phyloP scores from a whole-genome alignment of 306 rosid species.

The Quercus parvula region DNA sequence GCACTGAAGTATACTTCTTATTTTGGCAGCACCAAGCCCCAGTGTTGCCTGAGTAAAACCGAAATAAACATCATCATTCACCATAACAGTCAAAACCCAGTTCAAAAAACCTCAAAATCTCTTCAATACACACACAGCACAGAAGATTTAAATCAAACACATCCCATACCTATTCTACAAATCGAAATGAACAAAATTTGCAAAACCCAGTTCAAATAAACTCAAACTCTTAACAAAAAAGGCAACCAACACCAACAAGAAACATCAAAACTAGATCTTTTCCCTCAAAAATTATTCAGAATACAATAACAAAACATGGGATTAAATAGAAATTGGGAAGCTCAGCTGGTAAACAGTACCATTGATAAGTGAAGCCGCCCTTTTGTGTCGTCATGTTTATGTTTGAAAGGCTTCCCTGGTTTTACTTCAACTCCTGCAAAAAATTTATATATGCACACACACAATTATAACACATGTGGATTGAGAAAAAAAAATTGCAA shows the following conservation, averaged over 20 bases:
- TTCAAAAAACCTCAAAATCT: background rate
- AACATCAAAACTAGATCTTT: background rate
- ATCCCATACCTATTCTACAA: background rate
- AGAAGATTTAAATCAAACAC: background rate
- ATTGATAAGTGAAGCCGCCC: slow-evolving; percentile 88
- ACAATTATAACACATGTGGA: background rate
- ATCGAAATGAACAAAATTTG: background rate
- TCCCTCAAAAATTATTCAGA: background rate
- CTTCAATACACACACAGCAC: background rate
- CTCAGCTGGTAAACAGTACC: slow-evolving; percentile 31
- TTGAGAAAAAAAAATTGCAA: background rate
- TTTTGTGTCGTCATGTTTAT: slow-evolving; percentile 39
- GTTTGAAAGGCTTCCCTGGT: slow-evolving; percentile 76
- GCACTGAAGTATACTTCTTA: slow-evolving; percentile 78
- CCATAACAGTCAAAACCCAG: background rate
- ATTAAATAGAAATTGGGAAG: background rate
- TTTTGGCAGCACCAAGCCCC: slow-evolving; percentile 56
- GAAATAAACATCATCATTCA: background rate
- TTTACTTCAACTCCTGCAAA: slow-evolving; percentile 73
- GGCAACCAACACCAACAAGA: background rate
- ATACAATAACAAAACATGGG: background rate
- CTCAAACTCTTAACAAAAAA: background rate
- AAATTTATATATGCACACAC: background rate
- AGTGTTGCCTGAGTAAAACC: slow-evolving; percentile 53
- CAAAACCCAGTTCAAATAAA: background rate